Conservation (phyloP, 1,284 basidiomycete species). For the Salmacisia buchloeana region DNA sequence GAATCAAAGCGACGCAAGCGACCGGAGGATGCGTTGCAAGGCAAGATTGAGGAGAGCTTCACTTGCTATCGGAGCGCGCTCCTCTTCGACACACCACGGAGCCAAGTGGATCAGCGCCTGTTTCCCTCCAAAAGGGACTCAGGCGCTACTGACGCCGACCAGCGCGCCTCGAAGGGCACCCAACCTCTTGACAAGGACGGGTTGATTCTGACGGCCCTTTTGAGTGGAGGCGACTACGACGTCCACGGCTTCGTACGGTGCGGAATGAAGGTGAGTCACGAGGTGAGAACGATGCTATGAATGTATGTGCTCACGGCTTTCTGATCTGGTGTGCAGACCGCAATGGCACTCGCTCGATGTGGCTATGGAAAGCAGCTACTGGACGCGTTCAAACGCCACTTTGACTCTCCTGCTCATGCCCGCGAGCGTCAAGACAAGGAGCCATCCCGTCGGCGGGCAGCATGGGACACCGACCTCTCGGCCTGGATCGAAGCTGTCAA, state of each 20-base stretch:
- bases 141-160: slow-evolving; percentile 60
- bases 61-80: slow-evolving; percentile 57
- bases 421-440: not conserved
- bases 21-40: slow-evolving; percentile 18
- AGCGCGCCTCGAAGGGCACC: slow-evolving; percentile 59
- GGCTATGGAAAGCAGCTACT: slow-evolving; percentile 57
- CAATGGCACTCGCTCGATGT: slow-evolving; percentile 53
- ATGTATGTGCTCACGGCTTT: not conserved
- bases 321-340: slow-evolving; percentile 49
- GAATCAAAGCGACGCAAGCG: slow-evolving; percentile 35
- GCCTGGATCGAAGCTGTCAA: slow-evolving; percentile 25
- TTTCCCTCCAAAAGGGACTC: not conserved
- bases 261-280: slow-evolving; percentile 27
- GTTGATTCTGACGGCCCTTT: slow-evolving; percentile 75
- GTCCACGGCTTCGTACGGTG: slow-evolving; percentile 40
- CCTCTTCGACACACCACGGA: slow-evolving; percentile 64
- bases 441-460: not conserved
- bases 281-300: too few species aligned
- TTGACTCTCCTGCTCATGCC: slow-evolving; percentile 10
- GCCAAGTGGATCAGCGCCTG: slow-evolving; percentile 55
- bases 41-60: slow-evolving; percentile 55
- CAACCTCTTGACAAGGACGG: slow-evolving; percentile 63
- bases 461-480: slow-evolving; percentile 19
- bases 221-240: slow-evolving; percentile 86
- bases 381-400: slow-evolving; percentile 53